Evolutionary conservation across 768 basidiomycete species (phyloP).

Genomic region (Macrolepiota fuliginosa): DNA sequence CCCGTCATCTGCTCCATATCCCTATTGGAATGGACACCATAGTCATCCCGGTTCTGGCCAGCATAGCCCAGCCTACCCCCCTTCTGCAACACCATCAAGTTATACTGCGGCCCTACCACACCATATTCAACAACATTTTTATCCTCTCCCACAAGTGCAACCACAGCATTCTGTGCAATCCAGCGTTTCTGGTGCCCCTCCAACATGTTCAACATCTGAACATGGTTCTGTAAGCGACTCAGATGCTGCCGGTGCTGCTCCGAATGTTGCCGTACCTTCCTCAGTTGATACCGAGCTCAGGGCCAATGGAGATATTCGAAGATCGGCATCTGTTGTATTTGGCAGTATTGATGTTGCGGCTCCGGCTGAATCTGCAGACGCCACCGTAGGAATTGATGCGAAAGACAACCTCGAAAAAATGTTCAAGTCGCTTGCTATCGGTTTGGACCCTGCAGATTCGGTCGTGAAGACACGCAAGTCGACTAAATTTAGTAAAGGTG

Average conservation of each 20-base stretch:
- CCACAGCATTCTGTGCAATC: background rate
- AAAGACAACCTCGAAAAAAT: conserved; percentile 24
- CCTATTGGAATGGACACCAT: conserved; percentile 33
- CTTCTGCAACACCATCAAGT: conserved; percentile 14
- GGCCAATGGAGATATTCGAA: conserved; percentile 7
- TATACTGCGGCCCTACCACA: conserved; percentile 15
- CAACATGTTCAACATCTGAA: background rate
- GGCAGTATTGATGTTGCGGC: conserved; percentile 41
- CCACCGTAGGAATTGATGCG: background rate
- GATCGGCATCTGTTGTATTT: conserved; percentile 41
- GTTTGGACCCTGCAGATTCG: conserved; percentile 27
- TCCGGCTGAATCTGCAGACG: background rate
- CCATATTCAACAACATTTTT: conserved; percentile 14
- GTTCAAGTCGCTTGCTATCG: conserved; percentile 42
- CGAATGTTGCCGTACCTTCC: background rate
- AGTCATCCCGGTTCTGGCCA: conserved; percentile 23
- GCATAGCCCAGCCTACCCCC: conserved; percentile 23
- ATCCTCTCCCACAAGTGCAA: conserved; percentile 1
- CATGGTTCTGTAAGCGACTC: background rate
- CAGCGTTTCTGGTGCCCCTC: background rate
- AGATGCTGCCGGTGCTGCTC: background rate
- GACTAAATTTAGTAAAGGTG: background rate
- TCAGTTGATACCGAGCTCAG: background rate
- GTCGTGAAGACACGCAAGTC: background rate
- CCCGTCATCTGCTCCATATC: conserved; percentile 28